Evolutionary conservation across 164 flowering plant species (phyloP).

Genomic region (Hamamelis virginiana): DNA sequence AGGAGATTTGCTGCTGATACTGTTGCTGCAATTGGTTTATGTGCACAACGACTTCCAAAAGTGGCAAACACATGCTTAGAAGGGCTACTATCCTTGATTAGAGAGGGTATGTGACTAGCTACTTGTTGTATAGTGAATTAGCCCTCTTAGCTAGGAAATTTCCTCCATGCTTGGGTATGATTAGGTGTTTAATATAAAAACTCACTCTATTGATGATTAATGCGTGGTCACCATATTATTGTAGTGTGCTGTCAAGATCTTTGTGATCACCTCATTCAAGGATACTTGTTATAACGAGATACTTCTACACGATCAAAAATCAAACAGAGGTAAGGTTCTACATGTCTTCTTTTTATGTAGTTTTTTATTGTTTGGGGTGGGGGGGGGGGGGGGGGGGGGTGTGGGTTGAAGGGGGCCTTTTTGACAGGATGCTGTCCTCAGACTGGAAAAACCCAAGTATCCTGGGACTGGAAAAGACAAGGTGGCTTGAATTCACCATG

Average conservation of each 20-base stretch:
- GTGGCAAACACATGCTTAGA: too few relatives aligned
- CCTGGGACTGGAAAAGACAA: too few relatives aligned
- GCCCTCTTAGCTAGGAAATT: background rate
- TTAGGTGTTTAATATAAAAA: background rate
- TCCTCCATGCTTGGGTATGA: background rate
- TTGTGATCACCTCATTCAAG: slow-evolving; percentile 50
- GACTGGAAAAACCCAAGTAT: too few relatives aligned
- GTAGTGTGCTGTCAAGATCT: slow-evolving; percentile 50
- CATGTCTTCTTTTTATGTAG: background rate
- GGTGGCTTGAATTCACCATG: too few relatives aligned
- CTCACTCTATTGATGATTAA: background rate
- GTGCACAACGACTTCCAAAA: too few relatives aligned
- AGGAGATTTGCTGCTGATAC: too few relatives aligned
- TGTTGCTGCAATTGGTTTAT: too few relatives aligned
- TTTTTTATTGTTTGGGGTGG: too few relatives aligned
- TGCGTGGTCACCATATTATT: slow-evolving; percentile 5
- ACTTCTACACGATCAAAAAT: slow-evolving; percentile 37
- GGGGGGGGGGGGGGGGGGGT: too few relatives aligned
- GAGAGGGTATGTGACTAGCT: slow-evolving; percentile 15
- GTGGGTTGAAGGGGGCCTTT: background rate
- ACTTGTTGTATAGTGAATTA: background rate
- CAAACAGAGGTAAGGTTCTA: slow-evolving; percentile 30
- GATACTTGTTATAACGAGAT: slow-evolving; percentile 56
- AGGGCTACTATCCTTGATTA: too few relatives aligned
- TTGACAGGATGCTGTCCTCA: too few relatives aligned